phyloP scores from a whole-genome alignment of 495 filamentous ascomycete genomes.

The Penicillium diatomitis region DNA sequence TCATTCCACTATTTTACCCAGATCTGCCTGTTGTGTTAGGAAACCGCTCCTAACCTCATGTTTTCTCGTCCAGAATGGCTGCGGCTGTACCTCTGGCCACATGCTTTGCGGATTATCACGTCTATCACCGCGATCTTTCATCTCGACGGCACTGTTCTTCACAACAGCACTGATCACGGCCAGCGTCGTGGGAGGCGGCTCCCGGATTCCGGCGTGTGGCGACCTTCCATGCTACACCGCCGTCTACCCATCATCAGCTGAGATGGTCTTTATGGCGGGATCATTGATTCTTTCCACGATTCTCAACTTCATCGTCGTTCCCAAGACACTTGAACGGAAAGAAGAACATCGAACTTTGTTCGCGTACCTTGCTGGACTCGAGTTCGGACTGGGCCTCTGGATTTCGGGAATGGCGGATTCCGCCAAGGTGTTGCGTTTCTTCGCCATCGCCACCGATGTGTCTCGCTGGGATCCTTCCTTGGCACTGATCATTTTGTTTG shows the following conservation, averaged over 20 bases:
- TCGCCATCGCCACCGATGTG: conserved; percentile 34
- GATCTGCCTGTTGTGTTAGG: no score
- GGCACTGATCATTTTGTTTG: conserved; percentile 42
- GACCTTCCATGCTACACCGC: conserved; percentile 41
- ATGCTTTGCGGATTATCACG: conserved; percentile 52
- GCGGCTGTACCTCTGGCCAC: conserved; percentile 53
- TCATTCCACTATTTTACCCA: no score
- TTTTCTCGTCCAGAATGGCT: conserved; percentile 27
- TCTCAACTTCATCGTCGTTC: conserved; percentile 24
- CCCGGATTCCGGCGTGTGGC: conserved; percentile 27
- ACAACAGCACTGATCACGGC: conserved; percentile 41
- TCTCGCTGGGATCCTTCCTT: conserved; percentile 46
- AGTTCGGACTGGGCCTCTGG: conserved; percentile 46
- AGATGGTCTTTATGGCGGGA: conserved; percentile 27
- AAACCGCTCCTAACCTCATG: no score
- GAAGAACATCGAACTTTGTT: conserved; percentile 19
- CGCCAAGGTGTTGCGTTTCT: conserved; percentile 45
- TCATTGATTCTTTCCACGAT: conserved; percentile 23
- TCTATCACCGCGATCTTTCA: conserved; percentile 41
- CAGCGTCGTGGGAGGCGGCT: conserved; percentile 23
- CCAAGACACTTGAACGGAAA: conserved; percentile 18
- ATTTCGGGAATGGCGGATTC: conserved; percentile 48
- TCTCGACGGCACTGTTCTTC: conserved; percentile 49
- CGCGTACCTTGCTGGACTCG: conserved; percentile 37
- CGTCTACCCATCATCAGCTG: conserved; percentile 30